phyloP scores from a whole-genome alignment of 164 flowering plant genomes.

The Nymphaea thermarum region DNA sequence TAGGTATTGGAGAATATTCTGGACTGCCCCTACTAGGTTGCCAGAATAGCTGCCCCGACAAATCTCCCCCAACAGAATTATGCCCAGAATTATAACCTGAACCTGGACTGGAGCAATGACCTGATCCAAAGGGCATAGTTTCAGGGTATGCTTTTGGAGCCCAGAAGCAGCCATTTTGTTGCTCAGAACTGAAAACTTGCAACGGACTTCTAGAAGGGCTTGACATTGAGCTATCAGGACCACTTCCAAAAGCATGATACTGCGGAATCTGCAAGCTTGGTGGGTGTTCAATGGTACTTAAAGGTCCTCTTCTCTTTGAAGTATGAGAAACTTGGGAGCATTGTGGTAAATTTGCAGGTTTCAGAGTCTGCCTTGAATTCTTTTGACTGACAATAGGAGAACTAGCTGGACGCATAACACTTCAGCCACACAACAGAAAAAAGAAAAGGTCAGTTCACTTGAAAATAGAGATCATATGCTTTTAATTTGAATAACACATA shows the following conservation, averaged over 20 bases:
- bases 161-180: slow-evolving; percentile 44
- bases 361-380: slow-evolving; percentile 30
- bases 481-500: too few relatives aligned
- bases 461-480: background rate
- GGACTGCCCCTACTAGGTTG: slow-evolving; percentile 41
- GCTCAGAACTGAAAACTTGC: slow-evolving; percentile 52
- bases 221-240: slow-evolving; percentile 90
- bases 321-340: slow-evolving; percentile 29
- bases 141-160: slow-evolving; percentile 57
- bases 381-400: slow-evolving; percentile 17
- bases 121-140: slow-evolving; percentile 55
- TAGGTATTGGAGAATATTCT: slow-evolving; percentile 45
- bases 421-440: slow-evolving; percentile 16
- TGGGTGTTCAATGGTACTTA: slow-evolving; percentile 24
- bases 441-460: slow-evolving; percentile 1
- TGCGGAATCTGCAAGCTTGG: slow-evolving; percentile 53
- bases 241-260: slow-evolving; percentile 52
- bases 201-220: slow-evolving; percentile 94
- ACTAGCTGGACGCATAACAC: slow-evolving; percentile 37
- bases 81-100: slow-evolving; percentile 77
- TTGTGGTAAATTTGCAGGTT: slow-evolving; percentile 28
- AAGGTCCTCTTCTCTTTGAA: slow-evolving; percentile 46
- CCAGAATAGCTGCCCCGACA: slow-evolving; percentile 30
- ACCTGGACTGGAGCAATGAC: slow-evolving; percentile 88
- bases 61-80: slow-evolving; percentile 38